These are phyloP conservation scores for Neospora caninum DNA, from an alignment of 169 alveolate genomes.

Conservation along the genomic window DNA sequence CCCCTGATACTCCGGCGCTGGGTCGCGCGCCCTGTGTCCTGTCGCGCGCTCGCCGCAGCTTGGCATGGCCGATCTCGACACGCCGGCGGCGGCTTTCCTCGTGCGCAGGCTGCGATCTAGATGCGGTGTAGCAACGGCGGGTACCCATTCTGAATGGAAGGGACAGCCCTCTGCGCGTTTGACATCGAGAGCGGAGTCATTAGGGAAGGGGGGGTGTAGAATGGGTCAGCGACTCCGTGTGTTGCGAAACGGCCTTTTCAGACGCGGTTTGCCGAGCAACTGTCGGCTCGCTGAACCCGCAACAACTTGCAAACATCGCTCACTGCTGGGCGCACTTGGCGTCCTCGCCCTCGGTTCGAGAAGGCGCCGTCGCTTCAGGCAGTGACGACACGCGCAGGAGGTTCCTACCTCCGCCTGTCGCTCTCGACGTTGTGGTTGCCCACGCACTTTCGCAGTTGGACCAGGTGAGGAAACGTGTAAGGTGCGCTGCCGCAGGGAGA, in stretches of 20 bases:
- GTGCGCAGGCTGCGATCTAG: no score
- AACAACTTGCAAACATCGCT: conserved; percentile 5
- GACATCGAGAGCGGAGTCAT: no score
- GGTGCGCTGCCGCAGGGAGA: no score
- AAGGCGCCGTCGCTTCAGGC: background rate
- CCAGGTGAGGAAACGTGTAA: background rate
- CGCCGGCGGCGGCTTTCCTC: no score
- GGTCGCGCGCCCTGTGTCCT: no score
- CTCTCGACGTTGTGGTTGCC: conserved; percentile 5
- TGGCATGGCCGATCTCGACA: no score
- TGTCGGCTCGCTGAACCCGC: background rate
- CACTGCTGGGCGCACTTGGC: background rate
- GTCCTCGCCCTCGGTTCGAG: background rate
- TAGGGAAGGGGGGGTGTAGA: no score
- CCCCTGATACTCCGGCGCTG: background rate
- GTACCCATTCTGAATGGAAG: no score
- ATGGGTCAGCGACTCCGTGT: no score
- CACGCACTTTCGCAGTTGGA: background rate
- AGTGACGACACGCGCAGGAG: background rate
- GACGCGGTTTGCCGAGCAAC: background rate
- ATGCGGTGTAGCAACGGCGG: no score
- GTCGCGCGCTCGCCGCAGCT: no score
- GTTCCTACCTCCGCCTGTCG: background rate
- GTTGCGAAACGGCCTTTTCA: background rate
- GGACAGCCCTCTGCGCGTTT: no score